Conservation (phyloP, 495 filamentous ascomycete species). For the Lophiostoma macrostomum region DNA sequence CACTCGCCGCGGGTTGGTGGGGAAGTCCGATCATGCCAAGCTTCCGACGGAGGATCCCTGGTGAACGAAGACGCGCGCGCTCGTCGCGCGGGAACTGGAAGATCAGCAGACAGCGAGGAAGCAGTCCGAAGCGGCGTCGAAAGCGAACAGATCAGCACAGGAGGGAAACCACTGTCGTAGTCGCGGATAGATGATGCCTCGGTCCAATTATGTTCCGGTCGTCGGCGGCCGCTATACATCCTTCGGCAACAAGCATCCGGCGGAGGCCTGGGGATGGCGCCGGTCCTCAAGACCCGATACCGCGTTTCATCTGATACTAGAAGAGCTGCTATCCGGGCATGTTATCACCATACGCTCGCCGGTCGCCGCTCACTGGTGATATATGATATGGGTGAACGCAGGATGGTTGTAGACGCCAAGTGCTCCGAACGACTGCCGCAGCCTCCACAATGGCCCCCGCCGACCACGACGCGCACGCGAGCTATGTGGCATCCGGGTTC, state of each 20-base stretch:
- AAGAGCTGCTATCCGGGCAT: background rate
- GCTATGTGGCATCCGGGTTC: slow-evolving; percentile 32
- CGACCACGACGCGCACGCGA: slow-evolving; percentile 5
- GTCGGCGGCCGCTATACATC: background rate
- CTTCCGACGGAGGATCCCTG: background rate
- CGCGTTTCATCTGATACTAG: background rate
- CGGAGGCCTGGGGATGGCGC: background rate
- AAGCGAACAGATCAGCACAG: background rate
- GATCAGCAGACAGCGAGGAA: too few species aligned
- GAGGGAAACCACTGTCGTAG: background rate
- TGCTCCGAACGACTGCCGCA: background rate
- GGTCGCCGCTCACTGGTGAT: too few species aligned
- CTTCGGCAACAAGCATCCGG: slow-evolving; percentile 9
- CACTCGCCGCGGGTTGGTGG: slow-evolving; percentile 15
- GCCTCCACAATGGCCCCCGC: background rate
- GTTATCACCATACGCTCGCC: too few species aligned
- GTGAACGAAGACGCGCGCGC: background rate
- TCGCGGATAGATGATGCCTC: slow-evolving; percentile 21
- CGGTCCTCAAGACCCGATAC: too few species aligned
- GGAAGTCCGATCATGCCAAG: slow-evolving; percentile 29
- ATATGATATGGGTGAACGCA: background rate
- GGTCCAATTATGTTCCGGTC: slow-evolving; percentile 19
- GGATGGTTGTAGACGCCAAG: background rate
- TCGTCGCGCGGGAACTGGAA: too few species aligned
- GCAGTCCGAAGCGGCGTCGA: background rate